Conservation (phyloP, 2,329 filamentous ascomycete species). For the Lachnellula cervina region DNA sequence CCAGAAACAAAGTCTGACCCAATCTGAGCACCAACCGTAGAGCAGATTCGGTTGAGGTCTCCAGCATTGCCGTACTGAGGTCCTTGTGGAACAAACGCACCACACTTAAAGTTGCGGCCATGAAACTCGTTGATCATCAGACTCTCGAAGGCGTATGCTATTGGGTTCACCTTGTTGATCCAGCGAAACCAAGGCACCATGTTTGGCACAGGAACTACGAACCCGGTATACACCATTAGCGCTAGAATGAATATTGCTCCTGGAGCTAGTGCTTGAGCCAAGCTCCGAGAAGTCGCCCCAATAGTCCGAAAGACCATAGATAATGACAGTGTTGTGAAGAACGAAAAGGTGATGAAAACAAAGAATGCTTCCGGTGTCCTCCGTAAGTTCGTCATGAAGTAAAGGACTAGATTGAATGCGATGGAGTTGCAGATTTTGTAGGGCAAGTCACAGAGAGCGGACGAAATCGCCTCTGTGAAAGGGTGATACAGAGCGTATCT, state of each 20-base stretch:
- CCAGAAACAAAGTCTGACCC: slow-evolving; percentile 51
- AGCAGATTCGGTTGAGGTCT: slow-evolving; percentile 42
- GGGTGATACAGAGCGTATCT: slow-evolving; percentile 90
- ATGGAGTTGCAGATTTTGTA: slow-evolving; percentile 72
- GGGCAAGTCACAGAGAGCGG: slow-evolving; percentile 79
- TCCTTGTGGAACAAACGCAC: slow-evolving; percentile 17
- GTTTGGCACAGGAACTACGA: slow-evolving; percentile 39
- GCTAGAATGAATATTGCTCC: slow-evolving; percentile 44
- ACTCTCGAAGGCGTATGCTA: slow-evolving; percentile 74
- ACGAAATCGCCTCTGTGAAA: slow-evolving; percentile 78
- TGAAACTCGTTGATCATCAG: slow-evolving; percentile 74
- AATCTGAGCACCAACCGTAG: slow-evolving; percentile 49
- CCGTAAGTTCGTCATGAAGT: slow-evolving; percentile 76
- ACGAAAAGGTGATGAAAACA: slow-evolving; percentile 53
- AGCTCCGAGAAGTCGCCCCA: slow-evolving; percentile 65
- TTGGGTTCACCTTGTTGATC: slow-evolving; percentile 59
- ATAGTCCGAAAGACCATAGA: slow-evolving; percentile 80
- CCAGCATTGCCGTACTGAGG: slow-evolving; percentile 6
- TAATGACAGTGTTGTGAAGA: slow-evolving; percentile 48
- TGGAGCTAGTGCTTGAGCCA: slow-evolving; percentile 58
- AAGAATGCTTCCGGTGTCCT: slow-evolving; percentile 69
- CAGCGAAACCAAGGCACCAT: slow-evolving; percentile 80
- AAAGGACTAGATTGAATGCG: slow-evolving; percentile 73
- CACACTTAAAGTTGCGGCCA: slow-evolving; percentile 16
- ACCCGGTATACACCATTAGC: slow-evolving; percentile 32